Conservation (phyloP, 1,139 yeast species). For the Hansenula sp. region DNA sequence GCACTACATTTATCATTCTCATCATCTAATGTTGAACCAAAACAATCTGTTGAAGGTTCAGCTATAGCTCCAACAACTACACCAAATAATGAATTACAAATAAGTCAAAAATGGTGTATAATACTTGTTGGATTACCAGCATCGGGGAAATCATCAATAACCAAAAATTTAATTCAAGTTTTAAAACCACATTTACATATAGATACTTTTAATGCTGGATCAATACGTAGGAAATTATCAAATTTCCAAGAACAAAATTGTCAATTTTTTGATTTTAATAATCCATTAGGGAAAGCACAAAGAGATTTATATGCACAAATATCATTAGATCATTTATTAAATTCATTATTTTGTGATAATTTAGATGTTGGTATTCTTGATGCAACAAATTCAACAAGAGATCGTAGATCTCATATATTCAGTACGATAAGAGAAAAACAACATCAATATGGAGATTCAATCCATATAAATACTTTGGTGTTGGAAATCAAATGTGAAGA, state of each 20-base stretch:
- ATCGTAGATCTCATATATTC: constrained; percentile 40
- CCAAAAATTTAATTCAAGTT: constrained; percentile 43
- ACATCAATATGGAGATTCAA: constrained; percentile 7
- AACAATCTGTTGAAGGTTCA: background rate
- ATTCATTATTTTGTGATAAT: constrained; percentile 36
- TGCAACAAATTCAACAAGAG: constrained; percentile 63
- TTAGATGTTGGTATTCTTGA: constrained; percentile 63
- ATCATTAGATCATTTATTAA: constrained; percentile 46
- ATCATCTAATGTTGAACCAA: background rate
- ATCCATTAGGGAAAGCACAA: constrained; percentile 39
- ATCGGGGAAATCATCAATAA: constrained; percentile 63
- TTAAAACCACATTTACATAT: constrained; percentile 32
- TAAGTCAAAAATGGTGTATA: constrained; percentile 31
- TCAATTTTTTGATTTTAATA: constrained; percentile 45
- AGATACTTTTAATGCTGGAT: constrained; percentile 51
- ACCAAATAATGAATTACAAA: constrained; percentile 18
- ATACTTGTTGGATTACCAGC: constrained; percentile 70
- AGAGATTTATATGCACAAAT: constrained; percentile 59
- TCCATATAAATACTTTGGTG: constrained; percentile 30
- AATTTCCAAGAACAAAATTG: constrained; percentile 23
- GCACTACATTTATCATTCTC: constrained; percentile 8
- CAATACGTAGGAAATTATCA: constrained; percentile 41
- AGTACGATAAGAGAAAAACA: constrained; percentile 23
- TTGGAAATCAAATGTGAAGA: constrained; percentile 44
- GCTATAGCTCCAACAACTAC: constrained; percentile 17